Evolutionary conservation across 129 eudicot species (phyloP), one percentile per base, ranked within the genome.

Genomic region (Kitagawia praeruptora): DNA sequence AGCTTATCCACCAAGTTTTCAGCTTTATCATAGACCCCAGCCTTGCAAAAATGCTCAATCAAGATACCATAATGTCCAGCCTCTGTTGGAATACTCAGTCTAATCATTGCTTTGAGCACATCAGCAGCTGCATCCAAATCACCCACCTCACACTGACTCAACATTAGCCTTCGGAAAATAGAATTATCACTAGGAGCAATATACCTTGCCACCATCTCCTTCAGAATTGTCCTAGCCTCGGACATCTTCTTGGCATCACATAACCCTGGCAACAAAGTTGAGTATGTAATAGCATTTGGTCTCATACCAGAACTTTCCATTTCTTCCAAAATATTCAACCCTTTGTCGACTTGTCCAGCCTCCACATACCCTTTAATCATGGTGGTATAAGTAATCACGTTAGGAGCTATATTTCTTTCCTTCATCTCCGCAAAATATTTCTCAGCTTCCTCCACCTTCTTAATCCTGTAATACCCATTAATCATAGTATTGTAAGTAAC

Each of bases 401-500:
- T 92, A 10, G 96, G 98, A 70, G 81, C 91, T n/a, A 95, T 83
- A 42, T 86, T 86, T 78, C 80, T 92, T 45, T 85, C 96, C 85
- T 92, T 90, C 97, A 95, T 88, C 88, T 95, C 97, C 18, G 79
- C 85, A 79, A 95, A 92, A 23, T 80, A 85, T 48, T 86, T 90
- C 83, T 95, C 97, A 0, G 94, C 91, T 81, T 92, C 94, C 3
- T 92, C 95, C 56, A 87, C 75, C 70, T 92, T 90, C 74, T 86
- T 84, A 31, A 82, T 82, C 77, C 98, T 82, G 81, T 79, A 71
- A 87, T 79, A 92, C 80, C 98, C 98, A 56, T 90, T 86, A 49
- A 95, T 85, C 89, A 95, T 75, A 0, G 97, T 90, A 63, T 95
- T 95, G 79, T 95, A 95, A 37, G 98, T 95, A 40, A 95, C 94